Evolutionary conservation across 768 basidiomycete species (phyloP), one percentile per base, ranked within the genome.

Genomic region (Crassisporium funariophilum): DNA sequence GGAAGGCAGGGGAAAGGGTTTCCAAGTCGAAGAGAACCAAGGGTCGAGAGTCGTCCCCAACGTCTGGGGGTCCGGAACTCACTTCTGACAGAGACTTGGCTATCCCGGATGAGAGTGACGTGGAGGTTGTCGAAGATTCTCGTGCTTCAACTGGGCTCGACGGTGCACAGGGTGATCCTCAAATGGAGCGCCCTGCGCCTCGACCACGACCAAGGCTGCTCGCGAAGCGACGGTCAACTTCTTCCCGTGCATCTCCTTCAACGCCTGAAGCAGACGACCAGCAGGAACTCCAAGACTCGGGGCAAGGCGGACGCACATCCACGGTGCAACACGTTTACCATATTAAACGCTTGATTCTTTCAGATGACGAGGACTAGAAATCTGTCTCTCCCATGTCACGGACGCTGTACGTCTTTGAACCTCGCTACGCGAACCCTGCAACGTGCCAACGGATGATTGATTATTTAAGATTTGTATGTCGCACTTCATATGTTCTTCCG

Each of bases 1-100:
- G 71, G 66, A 75, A 74, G 56, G 64, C 63, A 46, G 64, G 47
- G 52, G 64, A 69, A 46, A 58, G 58, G 35, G 49, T 51, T 1
- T 50, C 59, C 34, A 52, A 46, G 39, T 53, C 62, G 53, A 73
- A 72, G 56, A 62, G 66, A 43, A 61, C 64, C 53, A 69, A 67
- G 57, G 57, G 63, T 41, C 62, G 64, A 35, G 52, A 29, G 38
- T 33, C 61, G 35, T 21, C 64, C 43, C 16, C 56, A 44, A 35
- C 54, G 29, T 50, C 48, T 11, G 58, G 47, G 17, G 57, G 47
- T 42, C 35, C 36, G 20, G 52, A 27, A 15, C 29, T 38, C 15
- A 12, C 35, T 21, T 41, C 33, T 39, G 36, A 42, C 43, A 29
- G 46, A 27, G 24, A 59, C n/a, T 59, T 66, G 16, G 47, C 55